These are phyloP conservation scores for Daldinia loculata DNA, from an alignment of 495 filamentous ascomycete species.

Conservation along the genomic window DNA sequence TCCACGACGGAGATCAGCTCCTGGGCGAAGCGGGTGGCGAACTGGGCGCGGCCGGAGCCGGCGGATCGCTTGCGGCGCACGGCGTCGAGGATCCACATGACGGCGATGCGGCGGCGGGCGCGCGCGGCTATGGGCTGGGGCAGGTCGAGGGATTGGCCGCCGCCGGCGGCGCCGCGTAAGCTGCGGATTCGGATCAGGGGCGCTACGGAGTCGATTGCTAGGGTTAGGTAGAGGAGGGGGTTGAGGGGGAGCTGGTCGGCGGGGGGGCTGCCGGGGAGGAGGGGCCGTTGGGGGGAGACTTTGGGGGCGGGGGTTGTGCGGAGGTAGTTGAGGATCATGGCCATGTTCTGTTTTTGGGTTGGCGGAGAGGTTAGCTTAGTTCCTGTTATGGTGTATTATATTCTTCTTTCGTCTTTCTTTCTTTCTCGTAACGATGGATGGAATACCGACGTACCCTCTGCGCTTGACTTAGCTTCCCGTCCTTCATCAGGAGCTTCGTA, in stretches of 20 bases:
- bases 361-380: conserved; percentile 9
- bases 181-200: conserved; percentile 81
- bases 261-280: conserved; percentile 77
- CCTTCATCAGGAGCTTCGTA: conserved; percentile 86
- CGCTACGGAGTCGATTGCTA: conserved; percentile 96
- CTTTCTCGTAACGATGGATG: too few species aligned
- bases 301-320: conserved; percentile 83
- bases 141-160: conserved; percentile 82
- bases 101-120: conserved; percentile 78
- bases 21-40: conserved; percentile 83
- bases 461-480: conserved; percentile 84
- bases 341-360: conserved; percentile 72
- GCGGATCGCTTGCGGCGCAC: conserved; percentile 74
- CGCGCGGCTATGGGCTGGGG: conserved; percentile 77
- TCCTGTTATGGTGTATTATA: background rate
- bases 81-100: conserved; percentile 87
- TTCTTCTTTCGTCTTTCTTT: background rate
- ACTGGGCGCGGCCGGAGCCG: conserved; percentile 67
- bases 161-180: conserved; percentile 81
- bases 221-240: conserved; percentile 78
- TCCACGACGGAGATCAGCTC: conserved; percentile 90
- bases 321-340: conserved; percentile 83
- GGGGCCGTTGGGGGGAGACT: conserved; percentile 69
- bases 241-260: conserved; percentile 77
- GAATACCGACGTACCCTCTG: conserved; percentile 70